phyloP scores from a whole-genome alignment of 169 alveolate species.

The Plasmodium chabaudi region DNA sequence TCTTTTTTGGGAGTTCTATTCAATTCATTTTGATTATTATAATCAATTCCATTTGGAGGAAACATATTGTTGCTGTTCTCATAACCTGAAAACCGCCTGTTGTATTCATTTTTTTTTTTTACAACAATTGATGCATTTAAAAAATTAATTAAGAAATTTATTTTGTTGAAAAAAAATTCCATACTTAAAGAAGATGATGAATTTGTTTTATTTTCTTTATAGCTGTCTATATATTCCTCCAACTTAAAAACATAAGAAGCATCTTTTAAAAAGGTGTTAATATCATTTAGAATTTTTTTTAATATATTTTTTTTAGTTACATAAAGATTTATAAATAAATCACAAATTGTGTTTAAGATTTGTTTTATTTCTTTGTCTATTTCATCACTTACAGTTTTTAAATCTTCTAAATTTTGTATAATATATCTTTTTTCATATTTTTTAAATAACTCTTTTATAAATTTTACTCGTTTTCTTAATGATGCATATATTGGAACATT shows the following conservation, averaged over 20 bases:
- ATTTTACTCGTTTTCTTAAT: slow-evolving; percentile 35
- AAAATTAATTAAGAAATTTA: slow-evolving; percentile 12
- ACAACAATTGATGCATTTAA: slow-evolving; percentile 12
- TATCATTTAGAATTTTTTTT: slow-evolving; percentile 45
- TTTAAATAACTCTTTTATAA: slow-evolving; percentile 35
- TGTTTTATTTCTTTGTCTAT: slow-evolving; percentile 63
- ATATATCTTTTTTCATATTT: slow-evolving; percentile 48
- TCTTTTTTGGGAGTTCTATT: neutral
- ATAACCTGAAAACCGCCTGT: neutral
- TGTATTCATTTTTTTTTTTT: slow-evolving; percentile 27
- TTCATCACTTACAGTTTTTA: slow-evolving; percentile 48
- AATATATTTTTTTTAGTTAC: slow-evolving; percentile 32
- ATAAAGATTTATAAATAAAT: slow-evolving; percentile 48
- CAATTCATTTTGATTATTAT: neutral
- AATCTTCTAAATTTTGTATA: slow-evolving; percentile 21
- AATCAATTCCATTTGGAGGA: neutral
- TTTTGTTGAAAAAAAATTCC: slow-evolving; percentile 6
- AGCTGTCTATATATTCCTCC: slow-evolving; percentile 24
- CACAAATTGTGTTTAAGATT: slow-evolving; percentile 47
- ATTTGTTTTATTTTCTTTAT: neutral
- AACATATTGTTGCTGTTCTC: neutral
- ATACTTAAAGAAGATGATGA: slow-evolving; percentile 3
- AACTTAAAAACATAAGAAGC: slow-evolving; percentile 35
- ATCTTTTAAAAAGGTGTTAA: slow-evolving; percentile 24
- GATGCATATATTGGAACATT: slow-evolving; percentile 47